Base-by-base conservation (phyloP, 2,329 filamentous ascomycete genomes). In the Fusarium sp. region DNA sequence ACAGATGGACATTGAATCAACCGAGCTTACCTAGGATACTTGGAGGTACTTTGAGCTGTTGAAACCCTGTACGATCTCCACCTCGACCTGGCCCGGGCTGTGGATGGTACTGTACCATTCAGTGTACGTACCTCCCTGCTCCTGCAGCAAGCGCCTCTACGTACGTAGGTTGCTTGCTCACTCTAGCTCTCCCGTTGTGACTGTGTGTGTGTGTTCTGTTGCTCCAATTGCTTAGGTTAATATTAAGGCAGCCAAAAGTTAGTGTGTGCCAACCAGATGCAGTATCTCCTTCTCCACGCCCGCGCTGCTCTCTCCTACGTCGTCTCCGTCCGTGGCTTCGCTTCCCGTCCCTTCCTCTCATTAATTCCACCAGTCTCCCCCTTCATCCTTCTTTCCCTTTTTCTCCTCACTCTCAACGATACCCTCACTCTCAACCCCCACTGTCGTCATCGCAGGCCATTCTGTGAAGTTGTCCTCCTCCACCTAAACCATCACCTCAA, bases 361-460 rank as follows among this genome's bases (percentile, higher is more conserved):
- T 75, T 75, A 75, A 76, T 65, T 71, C 68, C 63, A 56, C 70
- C 64, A 56, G 50, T 58, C 55, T 66, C 47, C 51, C 58, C 62
- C 47, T 50, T 72, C 62, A 47, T 66, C 50, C 51, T 62, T 57
- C 52, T 57, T 58, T 67, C 62, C 30, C 52, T 67, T 62, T 62
- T 73, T 45, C 45, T 59, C 54, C 47, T 61, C 65, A 64, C 66
- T 55, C 65, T 67, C 74, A 59, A 68, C 58, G 70, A 74, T 74
- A 75, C 71, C 67, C 70, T 72, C 70, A 68, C 72, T 28, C 41
- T 42, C 18, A 58, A 30, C 41, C 58, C 48, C 68, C 68, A 51
- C 52, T 60, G 57, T 67, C 69, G 65, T 68, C 66, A 68, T 65
- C 56, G 41, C 50, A 48, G 64, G 30, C 63, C 64, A 51, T 55